Base-by-base conservation (phyloP, 1,139 yeast species). In the Suhomyces chickasaworum region DNA sequence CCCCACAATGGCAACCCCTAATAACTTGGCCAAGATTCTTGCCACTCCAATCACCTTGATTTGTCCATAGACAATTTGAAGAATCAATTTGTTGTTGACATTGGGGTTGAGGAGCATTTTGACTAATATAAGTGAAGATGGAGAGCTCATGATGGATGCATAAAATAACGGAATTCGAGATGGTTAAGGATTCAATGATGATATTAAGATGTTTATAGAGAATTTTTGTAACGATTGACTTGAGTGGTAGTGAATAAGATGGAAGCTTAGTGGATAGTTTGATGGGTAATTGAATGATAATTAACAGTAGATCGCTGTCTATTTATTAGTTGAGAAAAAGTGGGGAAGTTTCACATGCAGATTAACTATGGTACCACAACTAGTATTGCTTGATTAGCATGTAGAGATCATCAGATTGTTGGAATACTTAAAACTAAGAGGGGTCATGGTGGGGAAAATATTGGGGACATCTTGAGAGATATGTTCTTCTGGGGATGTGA, bases 91-190 rank as follows among this genome's bases (percentile, higher is more conserved):
- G 49, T 74, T 74, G 38, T 73, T 68, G 15, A 73, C 69, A 41
- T 68, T 69, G 9, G 77, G 77, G 58, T 73, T 67, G 39, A 69
- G 59, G 46, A 75, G 62, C 39, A 73, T 58, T 49, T 64, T 68
- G 46, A 73, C 51, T 39, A 73, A 39, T 27, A 50, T 31, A 13
- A 55, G 31, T 5, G 53, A 17, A 15, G 60, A 55, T 9, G 57
- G 47, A 5, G 53, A 2, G n/a, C 25, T 30, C 58, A 55, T 27
- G 29, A 15, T 21, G 37, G 5, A 25, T 12, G 15, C 9, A 16
- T 7, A 25, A 13, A 20, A 33, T 16, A 8, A 18, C 15, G 13
- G 22, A 7, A 7, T 3, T 18, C 8, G 15, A 18, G 23, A 7
- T 10, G 15, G 13, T 25, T 8, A 6, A 10, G 29, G n/a, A 10